Evolutionary conservation across 2,329 filamentous ascomycete genomes (phyloP), one percentile per base, ranked within the genome.

Genomic region (Neocatenulostroma microsporum): DNA sequence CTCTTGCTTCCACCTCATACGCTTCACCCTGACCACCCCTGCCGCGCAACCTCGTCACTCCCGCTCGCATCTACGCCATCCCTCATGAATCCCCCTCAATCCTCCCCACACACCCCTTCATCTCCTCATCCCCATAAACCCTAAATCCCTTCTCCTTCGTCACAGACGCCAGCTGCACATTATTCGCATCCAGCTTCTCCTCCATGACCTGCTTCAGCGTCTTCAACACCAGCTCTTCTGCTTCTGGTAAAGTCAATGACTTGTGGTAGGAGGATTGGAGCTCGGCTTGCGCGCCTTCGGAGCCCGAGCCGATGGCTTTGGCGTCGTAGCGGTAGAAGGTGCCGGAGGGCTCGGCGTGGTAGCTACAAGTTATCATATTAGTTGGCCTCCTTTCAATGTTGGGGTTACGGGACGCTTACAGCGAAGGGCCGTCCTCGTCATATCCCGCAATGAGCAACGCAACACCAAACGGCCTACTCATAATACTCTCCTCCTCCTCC

Each of bases 181-280:
- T 98, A 78, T 98, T 98, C 47, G 87, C 77, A 62, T 98, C 91
- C 43, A 98, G 74, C 72, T 98, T 98, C 78, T 98, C 91, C 69
- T 98, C 91, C 91, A 98, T 98, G 52, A 98, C 91, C 69, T 98
- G 91, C 76, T 96, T 98, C 62, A 98, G 66, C 24, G 91, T 98
- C 78, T 96, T 96, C 57, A 98, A 72, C 34, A 94, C 88, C 49
- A 98, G 70, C 3, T 88, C 91, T 70, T 98, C 91, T 40, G 91
- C 91, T 60, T 98, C 91, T 39, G 76, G 71, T 45, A 98, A 80
- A 27, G 88, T 94, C 46, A 98, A 74, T 40, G 89, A 96, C 76
- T 93, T 94, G 72, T 98, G 91, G 60, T 95, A 98, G 69, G 96
- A 89, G 59, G 94, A 95, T 68, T 98, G 91, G 57, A 98, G 70